These are phyloP conservation scores for Fusarium lateritium DNA, from an alignment of 2,329 filamentous ascomycete genomes.

Conservation along the genomic window DNA sequence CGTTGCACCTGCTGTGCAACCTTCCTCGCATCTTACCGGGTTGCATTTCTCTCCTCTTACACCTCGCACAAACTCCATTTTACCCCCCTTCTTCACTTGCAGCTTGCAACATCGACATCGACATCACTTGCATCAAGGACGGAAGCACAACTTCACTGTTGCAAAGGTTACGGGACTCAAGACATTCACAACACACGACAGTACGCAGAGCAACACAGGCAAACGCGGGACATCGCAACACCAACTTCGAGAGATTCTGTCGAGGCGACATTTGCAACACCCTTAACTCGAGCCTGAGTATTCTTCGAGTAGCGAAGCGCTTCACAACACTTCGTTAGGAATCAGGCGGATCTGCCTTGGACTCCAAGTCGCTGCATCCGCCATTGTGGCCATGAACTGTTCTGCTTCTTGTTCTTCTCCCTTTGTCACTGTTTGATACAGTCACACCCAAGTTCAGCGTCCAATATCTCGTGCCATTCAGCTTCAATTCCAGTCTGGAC, in stretches of 20 bases:
- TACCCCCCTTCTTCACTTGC: constrained; percentile 32
- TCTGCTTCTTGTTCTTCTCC: constrained; percentile 4
- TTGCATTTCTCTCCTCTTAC: constrained; percentile 31
- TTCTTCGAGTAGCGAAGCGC: constrained; percentile 4
- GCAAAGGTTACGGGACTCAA: constrained; percentile 14
- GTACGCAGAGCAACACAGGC: constrained; percentile 1
- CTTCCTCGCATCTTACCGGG: constrained; percentile 10
- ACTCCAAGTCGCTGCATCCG: constrained; percentile 1
- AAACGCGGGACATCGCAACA: constrained; percentile 17
- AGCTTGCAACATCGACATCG: constrained; percentile 28
- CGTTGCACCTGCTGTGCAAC: constrained; percentile 43
- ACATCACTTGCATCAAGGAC: constrained; percentile 17
- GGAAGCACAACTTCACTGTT: constrained; percentile 36
- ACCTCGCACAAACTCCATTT: constrained; percentile 33
- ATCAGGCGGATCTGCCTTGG: background rate
- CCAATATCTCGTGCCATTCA: constrained; percentile 26
- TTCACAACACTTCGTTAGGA: background rate
- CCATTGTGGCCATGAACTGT: constrained; percentile 34
- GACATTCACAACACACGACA: constrained; percentile 18
- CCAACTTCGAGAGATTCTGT: constrained; percentile 12
- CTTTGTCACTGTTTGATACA: constrained; percentile 42
- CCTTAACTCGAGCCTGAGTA: background rate
- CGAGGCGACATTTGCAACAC: background rate
- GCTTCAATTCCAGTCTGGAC: constrained; percentile 26
- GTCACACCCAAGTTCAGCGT: constrained; percentile 34